A percentile compares a stretch with the other conserved stretches of the same genome.
Conservation (phyloP, 345 rosid species). For the Eutrema japonicum region DNA sequence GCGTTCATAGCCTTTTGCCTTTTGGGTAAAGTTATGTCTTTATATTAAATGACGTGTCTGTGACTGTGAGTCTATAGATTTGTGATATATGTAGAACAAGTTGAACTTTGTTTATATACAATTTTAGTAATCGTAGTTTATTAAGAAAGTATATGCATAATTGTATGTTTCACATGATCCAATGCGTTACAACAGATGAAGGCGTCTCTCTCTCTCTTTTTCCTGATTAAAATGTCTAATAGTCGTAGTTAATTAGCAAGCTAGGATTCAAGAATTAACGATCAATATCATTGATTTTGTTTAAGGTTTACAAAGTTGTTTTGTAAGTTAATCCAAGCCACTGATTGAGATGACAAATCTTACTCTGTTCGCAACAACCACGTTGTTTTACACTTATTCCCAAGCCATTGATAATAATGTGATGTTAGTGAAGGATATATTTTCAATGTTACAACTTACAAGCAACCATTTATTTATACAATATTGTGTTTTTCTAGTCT, state of each 20-base stretch:
- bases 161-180: slow-evolving; percentile 23
- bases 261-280: slow-evolving; percentile 15
- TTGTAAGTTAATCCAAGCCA: slow-evolving; percentile 29
- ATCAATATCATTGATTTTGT: background rate
- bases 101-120: slow-evolving; percentile 5
- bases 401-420: slow-evolving; percentile 5
- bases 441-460: slow-evolving; percentile 29
- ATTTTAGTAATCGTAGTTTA: slow-evolving; percentile 20
- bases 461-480: slow-evolving; percentile 15
- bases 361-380: slow-evolving; percentile 37
- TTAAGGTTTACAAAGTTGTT: slow-evolving; percentile 22
- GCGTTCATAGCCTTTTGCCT: slow-evolving; percentile 21
- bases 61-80: slow-evolving; percentile 12
- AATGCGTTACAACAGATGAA: slow-evolving; percentile 10
- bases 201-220: background rate
- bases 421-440: slow-evolving; percentile 21
- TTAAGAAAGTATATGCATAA: slow-evolving; percentile 16
- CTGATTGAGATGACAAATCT: slow-evolving; percentile 33
- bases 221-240: background rate
- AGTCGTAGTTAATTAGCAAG: background rate
- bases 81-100: slow-evolving; percentile 23
- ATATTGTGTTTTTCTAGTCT: background rate
- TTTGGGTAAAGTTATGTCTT: slow-evolving; percentile 24
- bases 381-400: slow-evolving; percentile 33
- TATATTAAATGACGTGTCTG: slow-evolving; percentile 18